Evolutionary conservation across 768 basidiomycete genomes (phyloP).

Genomic region (Pleurotus sapidus): DNA sequence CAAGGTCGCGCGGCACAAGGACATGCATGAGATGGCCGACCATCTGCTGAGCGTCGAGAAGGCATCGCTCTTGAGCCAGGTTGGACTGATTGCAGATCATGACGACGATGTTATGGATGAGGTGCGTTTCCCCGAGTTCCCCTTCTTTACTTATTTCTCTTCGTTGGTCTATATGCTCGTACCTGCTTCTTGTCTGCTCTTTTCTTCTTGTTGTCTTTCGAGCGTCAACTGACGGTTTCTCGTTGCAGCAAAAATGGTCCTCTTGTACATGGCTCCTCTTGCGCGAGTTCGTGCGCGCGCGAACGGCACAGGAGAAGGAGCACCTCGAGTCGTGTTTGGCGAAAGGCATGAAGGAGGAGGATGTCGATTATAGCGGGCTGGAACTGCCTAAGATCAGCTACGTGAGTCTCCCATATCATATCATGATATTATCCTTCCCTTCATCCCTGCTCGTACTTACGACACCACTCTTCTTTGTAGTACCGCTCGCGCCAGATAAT

Average conservation of each 20-base stretch:
- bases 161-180: too few relatives aligned
- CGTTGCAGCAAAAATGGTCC: slow-evolving; percentile 70
- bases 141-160: background rate
- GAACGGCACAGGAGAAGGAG: slow-evolving; percentile 46
- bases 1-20: slow-evolving; percentile 55
- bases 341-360: slow-evolving; percentile 24
- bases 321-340: slow-evolving; percentile 35
- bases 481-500: slow-evolving; percentile 76
- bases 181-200: too few relatives aligned
- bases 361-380: slow-evolving; percentile 36
- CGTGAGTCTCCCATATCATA: slow-evolving; percentile 27
- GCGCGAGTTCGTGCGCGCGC: slow-evolving; percentile 65
- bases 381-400: slow-evolving; percentile 64
- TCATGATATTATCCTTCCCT: background rate
- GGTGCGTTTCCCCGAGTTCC: slow-evolving; percentile 33
- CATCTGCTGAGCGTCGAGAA: slow-evolving; percentile 71
- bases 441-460: background rate
- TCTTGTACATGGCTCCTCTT: slow-evolving; percentile 81
- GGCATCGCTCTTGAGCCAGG: slow-evolving; percentile 75
- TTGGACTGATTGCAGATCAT: slow-evolving; percentile 75
- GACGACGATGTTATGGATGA: slow-evolving; percentile 92
- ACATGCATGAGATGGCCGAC: slow-evolving; percentile 65
- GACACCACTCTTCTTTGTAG: slow-evolving; percentile 20
- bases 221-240: background rate
- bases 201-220: too few relatives aligned